Conservation (phyloP, 495 filamentous ascomycete genomes). For the Podospora sp. region DNA sequence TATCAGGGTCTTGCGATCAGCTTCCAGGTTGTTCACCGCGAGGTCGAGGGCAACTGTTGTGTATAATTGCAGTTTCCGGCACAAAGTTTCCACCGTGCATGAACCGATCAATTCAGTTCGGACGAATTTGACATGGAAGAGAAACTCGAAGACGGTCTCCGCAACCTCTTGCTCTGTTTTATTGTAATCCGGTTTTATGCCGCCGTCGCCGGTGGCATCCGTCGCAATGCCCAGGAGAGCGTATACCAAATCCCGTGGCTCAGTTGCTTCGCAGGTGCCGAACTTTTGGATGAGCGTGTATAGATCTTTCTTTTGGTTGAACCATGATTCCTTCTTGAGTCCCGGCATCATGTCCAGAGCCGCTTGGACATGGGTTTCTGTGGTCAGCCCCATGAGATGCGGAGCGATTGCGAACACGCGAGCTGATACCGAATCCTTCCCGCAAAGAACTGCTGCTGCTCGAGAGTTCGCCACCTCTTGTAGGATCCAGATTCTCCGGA, state of each 20-base stretch:
- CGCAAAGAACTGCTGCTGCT: conserved; percentile 24
- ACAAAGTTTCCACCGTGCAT: neutral
- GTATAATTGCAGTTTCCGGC: neutral
- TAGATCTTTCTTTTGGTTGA: conserved; percentile 29
- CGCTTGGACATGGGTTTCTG: conserved; percentile 31
- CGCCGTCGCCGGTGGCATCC: conserved; percentile 1
- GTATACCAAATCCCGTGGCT: conserved; percentile 39
- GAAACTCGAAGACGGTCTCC: neutral
- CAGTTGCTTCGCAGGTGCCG: conserved; percentile 31
- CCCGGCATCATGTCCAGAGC: conserved; percentile 45
- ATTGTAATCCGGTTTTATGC: conserved; percentile 7
- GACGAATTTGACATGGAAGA: conserved; percentile 7
- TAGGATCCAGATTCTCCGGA: conserved; percentile 30
- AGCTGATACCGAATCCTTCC: conserved; percentile 30
- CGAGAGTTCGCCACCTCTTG: conserved; percentile 28
- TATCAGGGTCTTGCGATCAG: neutral
- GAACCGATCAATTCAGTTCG: neutral
- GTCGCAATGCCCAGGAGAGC: conserved; percentile 39
- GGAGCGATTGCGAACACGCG: conserved; percentile 36
- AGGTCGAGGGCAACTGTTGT: neutral
- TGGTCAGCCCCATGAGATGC: conserved; percentile 20
- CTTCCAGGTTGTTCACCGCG: neutral
- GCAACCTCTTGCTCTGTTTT: neutral
- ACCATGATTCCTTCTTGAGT: conserved; percentile 35
- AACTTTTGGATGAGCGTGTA: conserved; percentile 37